phyloP scores from a whole-genome alignment of 202 grass and related monocot genomes.

The Miscanthus sacchariflorus region DNA sequence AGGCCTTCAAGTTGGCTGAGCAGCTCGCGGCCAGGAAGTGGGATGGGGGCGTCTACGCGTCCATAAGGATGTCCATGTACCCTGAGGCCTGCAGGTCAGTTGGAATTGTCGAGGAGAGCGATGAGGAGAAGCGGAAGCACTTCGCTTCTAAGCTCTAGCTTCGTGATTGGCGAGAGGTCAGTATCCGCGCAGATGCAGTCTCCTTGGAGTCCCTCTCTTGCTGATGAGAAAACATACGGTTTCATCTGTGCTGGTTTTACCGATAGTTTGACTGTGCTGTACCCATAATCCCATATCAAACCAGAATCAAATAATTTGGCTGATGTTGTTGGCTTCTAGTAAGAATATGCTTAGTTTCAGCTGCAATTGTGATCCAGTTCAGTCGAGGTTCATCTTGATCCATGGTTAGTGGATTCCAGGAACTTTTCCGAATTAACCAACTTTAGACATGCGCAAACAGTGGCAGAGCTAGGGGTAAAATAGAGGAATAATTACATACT shows the following conservation, averaged over 20 bases:
- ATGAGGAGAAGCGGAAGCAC: slow-evolving; percentile 59
- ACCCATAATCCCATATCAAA: neutral
- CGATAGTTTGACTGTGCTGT: neutral
- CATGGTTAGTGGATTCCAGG: neutral
- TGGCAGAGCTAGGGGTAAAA: neutral
- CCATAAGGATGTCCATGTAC: slow-evolving; percentile 76
- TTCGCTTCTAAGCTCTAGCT: slow-evolving; percentile 59
- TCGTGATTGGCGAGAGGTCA: slow-evolving; percentile 5
- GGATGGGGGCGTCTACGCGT: slow-evolving; percentile 76
- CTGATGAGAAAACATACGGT: neutral
- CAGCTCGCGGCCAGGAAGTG: slow-evolving; percentile 83
- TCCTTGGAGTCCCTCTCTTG: neutral
- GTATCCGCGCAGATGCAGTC: neutral
- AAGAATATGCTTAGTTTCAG: neutral
- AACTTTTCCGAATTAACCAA: neutral
- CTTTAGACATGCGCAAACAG: neutral
- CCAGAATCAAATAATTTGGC: neutral
- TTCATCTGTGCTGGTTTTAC: neutral
- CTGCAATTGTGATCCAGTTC: slow-evolving; percentile 5
- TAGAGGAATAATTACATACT: neutral
- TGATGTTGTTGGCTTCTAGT: neutral
- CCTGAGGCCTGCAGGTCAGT: slow-evolving; percentile 67
- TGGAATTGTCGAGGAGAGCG: slow-evolving; percentile 67
- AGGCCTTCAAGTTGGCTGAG: slow-evolving; percentile 75
- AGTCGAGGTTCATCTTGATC: neutral